Evolutionary conservation across 2,329 filamentous ascomycete species (phyloP).

Genomic region (Clonostachys solani): DNA sequence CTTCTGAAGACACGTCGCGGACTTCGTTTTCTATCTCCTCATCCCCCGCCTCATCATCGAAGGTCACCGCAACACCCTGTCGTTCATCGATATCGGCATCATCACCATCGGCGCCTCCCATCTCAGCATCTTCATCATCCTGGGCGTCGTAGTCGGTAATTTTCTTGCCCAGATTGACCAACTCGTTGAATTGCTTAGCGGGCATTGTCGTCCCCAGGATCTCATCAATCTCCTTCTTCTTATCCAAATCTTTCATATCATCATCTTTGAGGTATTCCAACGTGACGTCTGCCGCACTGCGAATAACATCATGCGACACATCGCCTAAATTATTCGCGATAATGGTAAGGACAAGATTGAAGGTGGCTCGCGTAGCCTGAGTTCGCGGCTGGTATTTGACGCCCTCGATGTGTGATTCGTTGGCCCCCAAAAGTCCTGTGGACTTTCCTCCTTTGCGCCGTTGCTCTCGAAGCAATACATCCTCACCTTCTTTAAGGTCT

Average conservation of each 20-base stretch:
- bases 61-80: conserved; percentile 95
- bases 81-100: conserved; percentile 84
- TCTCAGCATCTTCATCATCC: conserved; percentile 84
- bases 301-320: conserved; percentile 84
- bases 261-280: conserved; percentile 93
- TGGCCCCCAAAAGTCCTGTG: conserved; percentile 75
- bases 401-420: conserved; percentile 84
- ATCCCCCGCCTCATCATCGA: conserved; percentile 88
- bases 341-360: conserved; percentile 89
- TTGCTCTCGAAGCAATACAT: conserved; percentile 79
- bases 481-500: conserved; percentile 72
- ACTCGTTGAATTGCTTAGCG: conserved; percentile 91
- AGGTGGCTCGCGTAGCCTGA: conserved; percentile 84
- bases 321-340: conserved; percentile 87
- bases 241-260: conserved; percentile 93
- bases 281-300: conserved; percentile 89
- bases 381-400: conserved; percentile 90
- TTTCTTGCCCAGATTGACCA: conserved; percentile 96
- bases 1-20: conserved; percentile 80
- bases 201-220: conserved; percentile 78
- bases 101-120: conserved; percentile 58
- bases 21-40: conserved; percentile 78
- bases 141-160: conserved; percentile 98
- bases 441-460: conserved; percentile 77
- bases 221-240: conserved; percentile 96